phyloP scores from a whole-genome alignment of 2,329 filamentous ascomycete species.

The Exophiala lecanii-corni region DNA sequence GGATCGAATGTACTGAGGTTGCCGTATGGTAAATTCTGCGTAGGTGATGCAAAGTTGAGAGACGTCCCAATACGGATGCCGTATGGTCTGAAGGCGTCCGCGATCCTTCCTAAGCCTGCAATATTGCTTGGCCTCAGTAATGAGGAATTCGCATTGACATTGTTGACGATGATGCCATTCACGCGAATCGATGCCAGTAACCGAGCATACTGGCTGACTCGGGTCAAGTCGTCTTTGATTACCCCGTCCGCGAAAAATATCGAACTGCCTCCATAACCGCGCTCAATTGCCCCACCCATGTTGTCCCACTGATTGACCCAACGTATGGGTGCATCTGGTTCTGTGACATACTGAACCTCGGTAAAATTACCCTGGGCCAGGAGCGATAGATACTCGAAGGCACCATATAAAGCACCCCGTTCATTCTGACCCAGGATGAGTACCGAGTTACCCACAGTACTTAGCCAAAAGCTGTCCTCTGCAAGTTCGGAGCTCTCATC shows the following conservation, averaged over 20 bases:
- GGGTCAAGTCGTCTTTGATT: conserved; percentile 55
- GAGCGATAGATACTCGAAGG: conserved; percentile 63
- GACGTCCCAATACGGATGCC: conserved; percentile 63
- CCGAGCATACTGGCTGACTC: conserved; percentile 59
- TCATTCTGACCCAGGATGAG: conserved; percentile 62
- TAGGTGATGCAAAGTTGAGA: conserved; percentile 63
- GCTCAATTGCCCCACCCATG: conserved; percentile 57
- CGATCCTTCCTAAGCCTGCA: conserved; percentile 57
- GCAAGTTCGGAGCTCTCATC: conserved; percentile 28
- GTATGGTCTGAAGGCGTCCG: conserved; percentile 62
- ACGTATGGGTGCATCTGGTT: conserved; percentile 57
- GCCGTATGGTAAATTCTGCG: conserved; percentile 36
- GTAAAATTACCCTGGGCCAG: conserved; percentile 57
- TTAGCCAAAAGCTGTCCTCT: conserved; percentile 56
- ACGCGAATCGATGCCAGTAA: conserved; percentile 62
- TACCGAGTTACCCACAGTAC: conserved; percentile 43
- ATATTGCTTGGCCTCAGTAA: conserved; percentile 55
- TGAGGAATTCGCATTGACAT: conserved; percentile 64
- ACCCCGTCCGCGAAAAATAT: conserved; percentile 61
- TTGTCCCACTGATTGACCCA: conserved; percentile 75
- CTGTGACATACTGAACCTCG: conserved; percentile 46
- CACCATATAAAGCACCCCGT: conserved; percentile 63
- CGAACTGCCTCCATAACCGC: conserved; percentile 63
- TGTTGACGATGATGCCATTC: conserved; percentile 65
- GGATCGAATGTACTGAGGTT: conserved; percentile 56